A percentile compares a stretch with the other conserved stretches of the same genome.
Evolutionary conservation across 768 basidiomycete genomes (phyloP).

Genomic region (Lactarius hatsudake): DNA sequence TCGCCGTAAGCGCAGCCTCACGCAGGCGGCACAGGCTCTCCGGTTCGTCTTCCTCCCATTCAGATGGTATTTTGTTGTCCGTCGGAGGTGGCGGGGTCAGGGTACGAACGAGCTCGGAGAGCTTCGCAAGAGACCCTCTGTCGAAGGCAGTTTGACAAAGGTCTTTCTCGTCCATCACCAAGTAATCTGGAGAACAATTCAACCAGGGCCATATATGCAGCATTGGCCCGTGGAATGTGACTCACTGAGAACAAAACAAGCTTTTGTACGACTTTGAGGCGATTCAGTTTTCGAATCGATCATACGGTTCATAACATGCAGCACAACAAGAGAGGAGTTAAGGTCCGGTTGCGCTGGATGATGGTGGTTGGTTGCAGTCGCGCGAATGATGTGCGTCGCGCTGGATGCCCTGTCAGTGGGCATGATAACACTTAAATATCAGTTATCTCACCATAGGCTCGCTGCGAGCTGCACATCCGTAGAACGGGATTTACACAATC

Average conservation of each 20-base stretch:
- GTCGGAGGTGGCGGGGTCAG: conserved; percentile 47
- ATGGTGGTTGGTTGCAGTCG: conserved; percentile 35
- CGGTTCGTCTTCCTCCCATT: conserved; percentile 71
- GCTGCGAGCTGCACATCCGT: conserved; percentile 68
- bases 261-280: conserved; percentile 51
- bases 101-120: conserved; percentile 49
- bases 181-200: conserved; percentile 44
- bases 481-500: conserved; percentile 55
- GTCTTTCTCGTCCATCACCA: conserved; percentile 67
- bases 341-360: conserved; percentile 41
- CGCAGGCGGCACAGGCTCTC: conserved; percentile 56
- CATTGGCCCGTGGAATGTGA: conserved; percentile 17
- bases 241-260: conserved; percentile 76
- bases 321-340: conserved; percentile 53
- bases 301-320: conserved; percentile 66
- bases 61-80: conserved; percentile 37
- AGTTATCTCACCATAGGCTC: conserved; percentile 54
- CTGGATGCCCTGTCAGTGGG: conserved; percentile 35
- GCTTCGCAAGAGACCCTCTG: conserved; percentile 58
- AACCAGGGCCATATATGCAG: background rate
- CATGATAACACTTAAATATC: background rate
- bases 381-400: conserved; percentile 60
- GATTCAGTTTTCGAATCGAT: conserved; percentile 45
- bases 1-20: conserved; percentile 71
- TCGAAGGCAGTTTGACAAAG: conserved; percentile 69